Conservation (phyloP, 768 basidiomycete species). For the Panus rudis region DNA sequence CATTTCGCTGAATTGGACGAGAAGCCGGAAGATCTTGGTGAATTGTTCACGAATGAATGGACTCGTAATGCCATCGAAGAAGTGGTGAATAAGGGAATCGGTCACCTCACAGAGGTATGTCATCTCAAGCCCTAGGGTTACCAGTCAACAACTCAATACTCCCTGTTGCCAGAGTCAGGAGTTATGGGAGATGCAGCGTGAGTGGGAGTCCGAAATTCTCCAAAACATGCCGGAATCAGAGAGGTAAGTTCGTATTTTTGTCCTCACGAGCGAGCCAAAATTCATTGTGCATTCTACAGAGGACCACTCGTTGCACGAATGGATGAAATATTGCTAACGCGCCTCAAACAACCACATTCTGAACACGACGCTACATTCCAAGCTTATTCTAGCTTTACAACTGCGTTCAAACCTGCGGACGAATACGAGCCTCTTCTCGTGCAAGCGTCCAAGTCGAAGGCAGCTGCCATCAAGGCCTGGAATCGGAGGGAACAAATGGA, state of each 20-base stretch:
- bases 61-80: constrained; percentile 47
- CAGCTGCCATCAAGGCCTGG: constrained; percentile 51
- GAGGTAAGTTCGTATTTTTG: constrained; percentile 36
- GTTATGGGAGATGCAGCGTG: constrained; percentile 65
- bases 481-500: constrained; percentile 61
- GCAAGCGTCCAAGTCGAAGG: constrained; percentile 65
- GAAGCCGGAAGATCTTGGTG: constrained; percentile 45
- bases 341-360: constrained; percentile 71
- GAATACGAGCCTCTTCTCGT: constrained; percentile 77
- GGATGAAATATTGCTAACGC: constrained; percentile 51
- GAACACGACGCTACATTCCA: constrained; percentile 78
- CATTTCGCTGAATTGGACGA: constrained; percentile 28
- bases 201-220: constrained; percentile 69
- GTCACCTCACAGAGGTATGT: constrained; percentile 59
- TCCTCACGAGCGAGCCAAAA: background rate
- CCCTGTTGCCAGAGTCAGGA: constrained; percentile 45
- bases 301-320: constrained; percentile 40
- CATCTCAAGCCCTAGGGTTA: background rate
- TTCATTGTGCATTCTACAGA: constrained; percentile 25
- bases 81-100: constrained; percentile 48
- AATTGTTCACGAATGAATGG: constrained; percentile 56
- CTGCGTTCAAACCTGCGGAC: constrained; percentile 61
- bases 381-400: constrained; percentile 85
- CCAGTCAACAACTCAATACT: too few species aligned
- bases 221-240: constrained; percentile 32